Percentiles rank a stretch among this genome's conserved stretches.
Conservation (phyloP, 768 basidiomycete species). For the Tylopilus felleus region DNA sequence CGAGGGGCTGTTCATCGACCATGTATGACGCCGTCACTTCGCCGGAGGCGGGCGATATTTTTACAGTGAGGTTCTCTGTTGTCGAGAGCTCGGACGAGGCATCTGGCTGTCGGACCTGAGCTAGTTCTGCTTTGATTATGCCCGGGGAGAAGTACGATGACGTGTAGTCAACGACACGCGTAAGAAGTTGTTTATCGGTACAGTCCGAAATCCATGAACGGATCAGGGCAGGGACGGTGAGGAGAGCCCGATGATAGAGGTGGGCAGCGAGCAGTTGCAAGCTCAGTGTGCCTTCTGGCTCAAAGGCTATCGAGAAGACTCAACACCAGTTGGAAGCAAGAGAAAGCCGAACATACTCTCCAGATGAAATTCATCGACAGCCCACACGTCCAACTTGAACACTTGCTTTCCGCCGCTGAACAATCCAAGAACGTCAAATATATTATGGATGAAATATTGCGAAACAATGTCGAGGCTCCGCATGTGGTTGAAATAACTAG, state of each 20-base stretch:
- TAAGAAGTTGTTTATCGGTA: constrained; percentile 86
- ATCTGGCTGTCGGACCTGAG: constrained; percentile 59
- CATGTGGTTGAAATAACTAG: constrained; percentile 83
- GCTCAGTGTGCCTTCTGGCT: constrained; percentile 48
- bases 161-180: constrained; percentile 73
- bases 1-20: constrained; percentile 92
- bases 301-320: constrained; percentile 45
- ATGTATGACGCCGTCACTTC: constrained; percentile 84
- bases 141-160: constrained; percentile 85
- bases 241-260: constrained; percentile 83
- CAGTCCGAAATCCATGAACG: constrained; percentile 83
- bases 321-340: background rate
- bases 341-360: constrained; percentile 48
- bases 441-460: constrained; percentile 62
- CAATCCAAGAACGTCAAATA: constrained; percentile 65
- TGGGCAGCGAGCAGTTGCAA: constrained; percentile 76
- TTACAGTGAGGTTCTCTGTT: constrained; percentile 79
- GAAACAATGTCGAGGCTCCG: constrained; percentile 64
- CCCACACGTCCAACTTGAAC: constrained; percentile 84
- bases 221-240: constrained; percentile 80
- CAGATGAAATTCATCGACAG: constrained; percentile 78
- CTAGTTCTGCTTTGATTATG: constrained; percentile 80
- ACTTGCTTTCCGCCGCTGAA: constrained; percentile 61
- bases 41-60: constrained; percentile 65
- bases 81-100: constrained; percentile 47